Conservation (phyloP, 306 rosid species). For the Corylus heterophylla region DNA sequence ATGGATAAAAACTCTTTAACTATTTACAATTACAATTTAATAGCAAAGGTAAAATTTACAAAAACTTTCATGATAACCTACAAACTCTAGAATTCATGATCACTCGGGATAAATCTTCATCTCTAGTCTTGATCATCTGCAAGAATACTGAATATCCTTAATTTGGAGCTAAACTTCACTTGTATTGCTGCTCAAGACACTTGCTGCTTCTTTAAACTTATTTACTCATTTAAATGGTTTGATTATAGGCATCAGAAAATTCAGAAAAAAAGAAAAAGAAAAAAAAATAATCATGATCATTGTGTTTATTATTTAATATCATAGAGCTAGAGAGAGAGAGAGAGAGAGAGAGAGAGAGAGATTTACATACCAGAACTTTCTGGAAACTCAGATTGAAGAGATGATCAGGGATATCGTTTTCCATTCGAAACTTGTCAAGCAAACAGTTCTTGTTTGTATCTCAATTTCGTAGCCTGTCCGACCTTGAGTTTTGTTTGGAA, state of each 20-base stretch:
- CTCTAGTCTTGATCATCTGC: too few relatives aligned
- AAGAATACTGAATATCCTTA: too few relatives aligned
- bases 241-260: not conserved
- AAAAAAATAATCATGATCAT: too few relatives aligned
- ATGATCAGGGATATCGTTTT: slow-evolving; percentile 3
- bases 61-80: too few relatives aligned
- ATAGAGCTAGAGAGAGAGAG: not conserved
- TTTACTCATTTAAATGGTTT: too few relatives aligned
- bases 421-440: slow-evolving; percentile 33
- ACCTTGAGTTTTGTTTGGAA: slow-evolving; percentile 12
- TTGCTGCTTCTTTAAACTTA: too few relatives aligned
- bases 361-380: not conserved
- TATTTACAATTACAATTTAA: too few relatives aligned
- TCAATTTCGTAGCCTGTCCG: slow-evolving; percentile 26
- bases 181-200: too few relatives aligned
- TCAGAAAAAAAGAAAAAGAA: not conserved
- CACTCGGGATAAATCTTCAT: too few relatives aligned
- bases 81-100: too few relatives aligned
- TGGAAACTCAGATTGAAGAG: not conserved
- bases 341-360: slow-evolving; percentile 6
- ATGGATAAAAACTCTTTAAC: not conserved
- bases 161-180: too few relatives aligned
- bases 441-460: slow-evolving; percentile 30
- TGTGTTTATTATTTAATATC: not conserved
- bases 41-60: too few relatives aligned